These are phyloP conservation scores for Echites panduratus DNA, from an alignment of 257 asterid genomes.

Conservation along the genomic window DNA sequence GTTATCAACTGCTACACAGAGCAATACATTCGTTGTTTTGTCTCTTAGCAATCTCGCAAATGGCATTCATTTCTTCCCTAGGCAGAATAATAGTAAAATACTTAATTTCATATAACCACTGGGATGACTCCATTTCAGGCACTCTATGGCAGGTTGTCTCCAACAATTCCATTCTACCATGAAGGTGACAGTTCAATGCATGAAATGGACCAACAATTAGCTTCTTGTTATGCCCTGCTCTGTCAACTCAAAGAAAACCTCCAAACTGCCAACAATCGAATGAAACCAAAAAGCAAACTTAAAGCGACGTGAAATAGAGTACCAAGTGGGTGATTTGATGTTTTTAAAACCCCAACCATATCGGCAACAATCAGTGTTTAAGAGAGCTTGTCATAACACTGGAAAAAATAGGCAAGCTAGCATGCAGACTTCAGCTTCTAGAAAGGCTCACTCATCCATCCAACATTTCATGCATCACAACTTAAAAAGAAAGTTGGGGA, in stretches of 20 bases:
- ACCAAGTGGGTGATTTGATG: neutral
- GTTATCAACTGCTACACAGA: too few species aligned
- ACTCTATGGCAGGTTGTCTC: neutral
- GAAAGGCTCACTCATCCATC: too few species aligned
- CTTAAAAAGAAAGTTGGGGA: too few species aligned
- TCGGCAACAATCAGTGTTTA: neutral
- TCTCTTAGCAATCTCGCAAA: too few species aligned
- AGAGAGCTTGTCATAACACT: too few species aligned
- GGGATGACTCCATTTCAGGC: slow-evolving; percentile 1
- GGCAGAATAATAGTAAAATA: too few species aligned
- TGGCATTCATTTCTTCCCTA: too few species aligned
- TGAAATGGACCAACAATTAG: neutral
- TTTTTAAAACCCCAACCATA: neutral
- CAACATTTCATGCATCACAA: too few species aligned
- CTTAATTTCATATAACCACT: too few species aligned
- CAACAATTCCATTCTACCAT: neutral
- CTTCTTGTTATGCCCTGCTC: neutral
- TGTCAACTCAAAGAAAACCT: neutral
- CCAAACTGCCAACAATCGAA: neutral
- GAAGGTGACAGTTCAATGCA: neutral
- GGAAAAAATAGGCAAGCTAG: too few species aligned
- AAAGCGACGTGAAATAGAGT: neutral
- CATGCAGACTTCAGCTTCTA: too few species aligned
- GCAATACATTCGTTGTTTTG: too few species aligned
- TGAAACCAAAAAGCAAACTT: neutral